These are phyloP conservation scores for Didymosphaeria variabile DNA, from an alignment of 2,329 filamentous ascomycete genomes.

Conservation along the genomic window DNA sequence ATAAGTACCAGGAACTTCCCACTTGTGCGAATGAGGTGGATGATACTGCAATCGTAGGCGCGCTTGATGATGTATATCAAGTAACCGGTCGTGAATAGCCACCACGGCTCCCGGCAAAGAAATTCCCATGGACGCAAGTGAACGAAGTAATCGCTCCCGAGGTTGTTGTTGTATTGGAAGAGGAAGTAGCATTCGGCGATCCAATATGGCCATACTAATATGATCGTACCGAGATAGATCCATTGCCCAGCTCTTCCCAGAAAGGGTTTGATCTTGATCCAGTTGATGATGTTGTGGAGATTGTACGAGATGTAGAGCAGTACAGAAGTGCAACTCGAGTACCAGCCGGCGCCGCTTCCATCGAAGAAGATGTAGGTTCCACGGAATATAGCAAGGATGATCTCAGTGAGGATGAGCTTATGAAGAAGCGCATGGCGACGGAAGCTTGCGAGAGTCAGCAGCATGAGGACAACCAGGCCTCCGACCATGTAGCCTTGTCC, in stretches of 20 bases:
- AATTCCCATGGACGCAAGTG: constrained; percentile 45
- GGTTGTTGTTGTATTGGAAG: constrained; percentile 45
- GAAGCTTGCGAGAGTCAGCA: constrained; percentile 49
- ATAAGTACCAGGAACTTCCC: constrained; percentile 44
- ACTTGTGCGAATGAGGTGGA: constrained; percentile 38
- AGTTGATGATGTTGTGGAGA: constrained; percentile 46
- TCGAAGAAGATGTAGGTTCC: constrained; percentile 46
- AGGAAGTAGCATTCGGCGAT: constrained; percentile 47
- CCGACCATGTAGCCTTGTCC: constrained; percentile 49
- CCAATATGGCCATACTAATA: constrained; percentile 47
- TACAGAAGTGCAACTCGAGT: constrained; percentile 41
- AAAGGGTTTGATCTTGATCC: constrained; percentile 49
- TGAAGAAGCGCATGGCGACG: constrained; percentile 42
- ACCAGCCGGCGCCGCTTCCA: constrained; percentile 45
- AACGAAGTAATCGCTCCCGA: constrained; percentile 39
- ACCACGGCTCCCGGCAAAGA: constrained; percentile 44
- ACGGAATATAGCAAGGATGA: constrained; percentile 46
- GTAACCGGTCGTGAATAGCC: constrained; percentile 48
- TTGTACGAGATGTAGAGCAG: constrained; percentile 49
- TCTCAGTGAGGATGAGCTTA: constrained; percentile 48
- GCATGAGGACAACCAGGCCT: constrained; percentile 42
- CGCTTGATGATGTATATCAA: constrained; percentile 43
- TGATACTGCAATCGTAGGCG: constrained; percentile 42
- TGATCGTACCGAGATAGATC: constrained; percentile 42
- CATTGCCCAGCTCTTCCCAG: constrained; percentile 43